Conservation (phyloP, 2,329 filamentous ascomycete genomes). For the Sporothrix dimorphospora region DNA sequence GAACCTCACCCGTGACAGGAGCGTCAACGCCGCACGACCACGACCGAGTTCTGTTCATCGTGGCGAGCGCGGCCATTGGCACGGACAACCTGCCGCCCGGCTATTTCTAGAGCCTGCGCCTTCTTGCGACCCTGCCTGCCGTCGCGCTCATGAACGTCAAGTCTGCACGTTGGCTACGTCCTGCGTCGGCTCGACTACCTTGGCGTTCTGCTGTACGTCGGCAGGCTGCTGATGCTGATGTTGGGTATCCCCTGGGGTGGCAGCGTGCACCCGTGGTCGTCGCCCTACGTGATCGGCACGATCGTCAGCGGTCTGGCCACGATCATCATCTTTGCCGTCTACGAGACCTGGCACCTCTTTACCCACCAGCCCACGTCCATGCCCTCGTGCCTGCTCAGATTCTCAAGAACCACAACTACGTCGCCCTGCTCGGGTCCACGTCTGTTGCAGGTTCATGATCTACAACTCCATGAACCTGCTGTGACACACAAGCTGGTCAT, state of each 20-base stretch:
- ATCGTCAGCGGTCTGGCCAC: constrained; percentile 37
- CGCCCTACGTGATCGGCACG: constrained; percentile 38
- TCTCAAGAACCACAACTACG: constrained; percentile 40
- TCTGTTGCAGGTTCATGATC: constrained; percentile 36
- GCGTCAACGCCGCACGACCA: neutral
- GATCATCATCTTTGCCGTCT: constrained; percentile 35
- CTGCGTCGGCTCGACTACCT: constrained; percentile 45
- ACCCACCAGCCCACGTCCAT: too few relatives aligned
- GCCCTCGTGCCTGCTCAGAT: constrained; percentile 45
- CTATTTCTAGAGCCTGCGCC: constrained; percentile 43
- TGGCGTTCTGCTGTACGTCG: constrained; percentile 50
- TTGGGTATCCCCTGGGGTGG: constrained; percentile 53
- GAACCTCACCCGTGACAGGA: neutral
- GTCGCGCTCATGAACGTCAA: constrained; percentile 45
- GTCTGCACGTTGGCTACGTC: constrained; percentile 45
- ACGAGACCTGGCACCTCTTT: constrained; percentile 36
- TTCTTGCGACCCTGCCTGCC: constrained; percentile 42
- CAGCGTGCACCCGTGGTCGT: constrained; percentile 48
- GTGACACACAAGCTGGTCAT: constrained; percentile 44
- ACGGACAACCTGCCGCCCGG: constrained; percentile 44
- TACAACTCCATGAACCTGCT: constrained; percentile 31
- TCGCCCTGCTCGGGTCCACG: constrained; percentile 41
- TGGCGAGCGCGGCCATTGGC: constrained; percentile 40
- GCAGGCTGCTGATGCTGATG: constrained; percentile 49
- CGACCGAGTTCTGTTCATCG: constrained; percentile 37